Evolutionary conservation across 2,329 filamentous ascomycete genomes (phyloP).

Genomic region (Diaporthe sp.): DNA sequence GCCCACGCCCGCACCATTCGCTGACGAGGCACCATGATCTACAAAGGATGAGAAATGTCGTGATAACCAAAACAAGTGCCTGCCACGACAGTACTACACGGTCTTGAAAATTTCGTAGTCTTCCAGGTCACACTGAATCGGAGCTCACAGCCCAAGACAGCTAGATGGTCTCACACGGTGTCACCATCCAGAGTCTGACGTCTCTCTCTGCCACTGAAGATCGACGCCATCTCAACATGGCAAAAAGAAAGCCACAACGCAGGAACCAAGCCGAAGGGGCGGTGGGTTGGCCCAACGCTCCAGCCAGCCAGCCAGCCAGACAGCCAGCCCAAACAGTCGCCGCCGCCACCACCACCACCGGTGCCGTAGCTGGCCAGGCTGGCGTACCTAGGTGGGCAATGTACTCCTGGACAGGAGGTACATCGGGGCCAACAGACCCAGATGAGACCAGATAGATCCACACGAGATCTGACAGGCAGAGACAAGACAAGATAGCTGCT

Average conservation of each 20-base stretch:
- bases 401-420: constrained; percentile 19
- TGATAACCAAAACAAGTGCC: not conserved
- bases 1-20: not conserved
- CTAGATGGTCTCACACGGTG: constrained; percentile 19
- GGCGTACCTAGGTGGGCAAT: not conserved
- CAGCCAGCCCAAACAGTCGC: constrained; percentile 21
- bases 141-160: constrained; percentile 7
- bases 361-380: not conserved
- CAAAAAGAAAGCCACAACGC: not conserved
- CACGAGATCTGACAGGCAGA: constrained; percentile 2
- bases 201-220: not conserved
- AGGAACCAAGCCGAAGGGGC: not conserved
- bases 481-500: not conserved
- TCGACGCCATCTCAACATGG: constrained; percentile 7
- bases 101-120: not conserved
- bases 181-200: constrained; percentile 10
- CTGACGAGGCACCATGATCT: not conserved
- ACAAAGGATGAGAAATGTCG: not conserved
- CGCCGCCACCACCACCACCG: not conserved
- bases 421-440: not conserved
- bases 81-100: too few relatives aligned
- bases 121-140: not conserved
- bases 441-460: not conserved
- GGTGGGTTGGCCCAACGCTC: not conserved
- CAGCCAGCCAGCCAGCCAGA: not conserved